Conservation (phyloP, 345 rosid species). For the Draba incana region DNA sequence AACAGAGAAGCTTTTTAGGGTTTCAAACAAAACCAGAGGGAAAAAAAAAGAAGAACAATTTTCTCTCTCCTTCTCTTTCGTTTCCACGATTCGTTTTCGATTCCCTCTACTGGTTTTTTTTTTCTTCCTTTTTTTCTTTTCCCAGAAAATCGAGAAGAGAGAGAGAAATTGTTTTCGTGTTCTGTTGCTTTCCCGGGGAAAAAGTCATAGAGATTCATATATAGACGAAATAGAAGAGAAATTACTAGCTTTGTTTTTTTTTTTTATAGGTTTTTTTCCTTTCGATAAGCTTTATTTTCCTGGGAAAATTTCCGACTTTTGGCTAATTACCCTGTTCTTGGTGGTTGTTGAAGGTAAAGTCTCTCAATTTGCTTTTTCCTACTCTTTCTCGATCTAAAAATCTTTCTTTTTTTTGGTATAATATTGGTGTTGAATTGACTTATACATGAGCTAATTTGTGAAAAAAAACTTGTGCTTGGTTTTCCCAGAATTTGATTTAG, state of each 20-base stretch:
- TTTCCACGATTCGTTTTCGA: conserved; percentile 23
- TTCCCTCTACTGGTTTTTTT: not conserved
- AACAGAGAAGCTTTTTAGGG: conserved; percentile 29
- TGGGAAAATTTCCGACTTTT: not conserved
- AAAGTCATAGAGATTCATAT: not conserved
- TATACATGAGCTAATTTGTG: conserved; percentile 5
- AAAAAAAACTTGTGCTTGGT: not conserved
- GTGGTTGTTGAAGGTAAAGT: conserved; percentile 36
- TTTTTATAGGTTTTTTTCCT: too few species aligned
- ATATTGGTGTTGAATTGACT: conserved; percentile 24
- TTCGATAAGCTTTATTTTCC: conserved; percentile 11
- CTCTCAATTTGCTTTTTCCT: conserved; percentile 7
- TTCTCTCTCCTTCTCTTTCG: conserved; percentile 8
- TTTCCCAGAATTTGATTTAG: conserved; percentile 24
- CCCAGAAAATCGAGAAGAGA: conserved; percentile 23
- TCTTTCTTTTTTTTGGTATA: not conserved
- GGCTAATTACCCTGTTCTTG: conserved; percentile 2
- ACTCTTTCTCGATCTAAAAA: not conserved
- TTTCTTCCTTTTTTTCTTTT: conserved; percentile 6
- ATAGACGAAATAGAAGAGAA: not conserved
- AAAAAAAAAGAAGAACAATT: conserved; percentile 19
- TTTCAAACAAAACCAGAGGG: conserved; percentile 15
- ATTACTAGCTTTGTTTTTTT: not conserved
- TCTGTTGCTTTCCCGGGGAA: conserved; percentile 19
- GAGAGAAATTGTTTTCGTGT: conserved; percentile 27